Percentiles rank a stretch among this genome's conserved stretches.
phyloP scores from a whole-genome alignment of 2,329 filamentous ascomycete genomes.

The Calonectria henricotiae region DNA sequence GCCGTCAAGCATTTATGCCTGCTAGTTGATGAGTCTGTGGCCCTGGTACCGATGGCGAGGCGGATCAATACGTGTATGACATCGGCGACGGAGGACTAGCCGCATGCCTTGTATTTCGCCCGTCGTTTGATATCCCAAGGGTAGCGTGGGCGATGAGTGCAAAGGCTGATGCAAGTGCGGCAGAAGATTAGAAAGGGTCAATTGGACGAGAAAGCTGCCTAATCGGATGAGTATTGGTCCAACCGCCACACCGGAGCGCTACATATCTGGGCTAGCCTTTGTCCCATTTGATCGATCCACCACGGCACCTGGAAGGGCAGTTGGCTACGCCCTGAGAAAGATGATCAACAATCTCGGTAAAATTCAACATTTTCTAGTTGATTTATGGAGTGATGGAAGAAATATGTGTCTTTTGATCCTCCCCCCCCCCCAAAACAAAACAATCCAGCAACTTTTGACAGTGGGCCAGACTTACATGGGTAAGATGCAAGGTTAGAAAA shows the following conservation, averaged over 20 bases:
- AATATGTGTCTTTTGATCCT: too few relatives aligned
- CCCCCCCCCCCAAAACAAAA: too few relatives aligned
- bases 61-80: background rate
- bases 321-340: background rate
- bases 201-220: background rate
- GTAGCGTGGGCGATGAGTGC: background rate
- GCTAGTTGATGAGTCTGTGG: background rate
- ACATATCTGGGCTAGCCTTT: background rate
- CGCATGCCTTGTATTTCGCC: constrained; percentile 7
- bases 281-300: background rate
- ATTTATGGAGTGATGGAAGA: too few relatives aligned
- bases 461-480: too few relatives aligned
- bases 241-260: constrained; percentile 14
- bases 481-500: too few relatives aligned
- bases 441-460: too few relatives aligned
- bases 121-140: constrained; percentile 7
- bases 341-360: background rate
- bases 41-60: background rate
- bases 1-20: background rate
- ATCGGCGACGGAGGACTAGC: background rate
- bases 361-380: too few relatives aligned
- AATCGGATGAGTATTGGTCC: background rate
- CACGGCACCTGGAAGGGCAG: background rate
- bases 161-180: background rate
- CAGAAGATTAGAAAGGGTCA: background rate